phyloP scores from a whole-genome alignment of 2,329 filamentous ascomycete genomes.

The Stagonosporopsis vannaccii region DNA sequence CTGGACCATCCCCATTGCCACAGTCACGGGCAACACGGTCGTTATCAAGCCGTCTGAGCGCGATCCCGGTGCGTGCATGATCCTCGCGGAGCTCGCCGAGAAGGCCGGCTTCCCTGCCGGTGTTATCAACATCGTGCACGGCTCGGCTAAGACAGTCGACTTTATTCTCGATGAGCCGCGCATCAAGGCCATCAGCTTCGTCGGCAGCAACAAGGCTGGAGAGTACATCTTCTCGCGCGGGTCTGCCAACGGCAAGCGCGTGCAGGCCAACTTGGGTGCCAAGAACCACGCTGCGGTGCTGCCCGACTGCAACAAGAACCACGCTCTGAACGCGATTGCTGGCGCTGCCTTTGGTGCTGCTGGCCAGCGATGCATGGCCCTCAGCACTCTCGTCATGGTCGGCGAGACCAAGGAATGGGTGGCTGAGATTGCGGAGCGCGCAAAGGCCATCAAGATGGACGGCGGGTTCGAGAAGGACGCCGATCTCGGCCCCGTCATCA shows the following conservation, averaged over 20 bases:
- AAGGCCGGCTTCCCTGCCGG: slow-evolving; percentile 84
- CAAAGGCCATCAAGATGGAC: slow-evolving; percentile 75
- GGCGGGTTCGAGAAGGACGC: slow-evolving; percentile 82
- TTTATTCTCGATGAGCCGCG: slow-evolving; percentile 85
- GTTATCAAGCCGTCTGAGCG: slow-evolving; percentile 88
- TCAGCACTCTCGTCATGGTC: slow-evolving; percentile 83
- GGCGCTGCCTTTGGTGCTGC: slow-evolving; percentile 86
- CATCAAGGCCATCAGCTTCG: slow-evolving; percentile 88
- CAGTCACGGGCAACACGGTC: slow-evolving; percentile 82
- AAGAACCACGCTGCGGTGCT: slow-evolving; percentile 89
- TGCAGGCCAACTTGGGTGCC: slow-evolving; percentile 85
- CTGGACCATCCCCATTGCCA: slow-evolving; percentile 88
- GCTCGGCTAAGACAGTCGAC: slow-evolving; percentile 80
- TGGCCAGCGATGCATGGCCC: slow-evolving; percentile 85
- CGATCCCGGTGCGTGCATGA: slow-evolving; percentile 85
- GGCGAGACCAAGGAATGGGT: slow-evolving; percentile 87
- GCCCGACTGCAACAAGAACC: slow-evolving; percentile 89
- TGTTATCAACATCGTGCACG: slow-evolving; percentile 84
- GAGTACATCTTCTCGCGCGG: slow-evolving; percentile 84
- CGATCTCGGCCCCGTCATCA: slow-evolving; percentile 84
- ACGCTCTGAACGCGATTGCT: slow-evolving; percentile 82
- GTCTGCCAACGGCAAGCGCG: slow-evolving; percentile 85
- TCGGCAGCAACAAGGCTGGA: slow-evolving; percentile 85
- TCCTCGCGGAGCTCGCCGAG: slow-evolving; percentile 78
- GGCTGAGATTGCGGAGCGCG: slow-evolving; percentile 76